Percentiles rank a stretch among this genome's conserved stretches.
Conservation (phyloP, 345 rosid species). For the Aegle marmelos region DNA sequence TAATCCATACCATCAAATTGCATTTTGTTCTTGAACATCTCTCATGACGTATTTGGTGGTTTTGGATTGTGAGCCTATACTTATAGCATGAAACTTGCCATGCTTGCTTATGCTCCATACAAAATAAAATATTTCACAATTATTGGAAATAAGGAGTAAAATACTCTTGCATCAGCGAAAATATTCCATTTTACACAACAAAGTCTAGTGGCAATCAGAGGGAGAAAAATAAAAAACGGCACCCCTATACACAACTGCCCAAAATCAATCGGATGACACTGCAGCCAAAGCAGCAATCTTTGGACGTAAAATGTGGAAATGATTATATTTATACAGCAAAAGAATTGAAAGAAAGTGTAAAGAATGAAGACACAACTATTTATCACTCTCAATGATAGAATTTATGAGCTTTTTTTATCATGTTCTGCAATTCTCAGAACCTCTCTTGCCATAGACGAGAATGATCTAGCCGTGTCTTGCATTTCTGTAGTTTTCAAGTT, state of each 20-base stretch:
- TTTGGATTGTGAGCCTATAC: not conserved
- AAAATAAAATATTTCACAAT: not conserved
- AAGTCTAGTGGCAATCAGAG: not conserved
- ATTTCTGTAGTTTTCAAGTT: constrained; percentile 65
- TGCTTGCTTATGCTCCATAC: not conserved
- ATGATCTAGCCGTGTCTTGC: constrained; percentile 82
- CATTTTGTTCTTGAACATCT: not conserved
- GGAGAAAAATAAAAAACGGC: no score
- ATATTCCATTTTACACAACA: not conserved
- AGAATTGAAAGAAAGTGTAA: not conserved
- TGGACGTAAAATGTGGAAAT: not conserved
- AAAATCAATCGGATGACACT: not conserved
- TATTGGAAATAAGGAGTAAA: not conserved
- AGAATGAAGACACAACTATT: not conserved
- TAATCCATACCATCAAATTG: not conserved
- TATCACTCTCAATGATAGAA: not conserved
- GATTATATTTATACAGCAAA: not conserved
- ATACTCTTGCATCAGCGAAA: no score
- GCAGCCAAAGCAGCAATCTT: not conserved
- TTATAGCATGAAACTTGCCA: not conserved
- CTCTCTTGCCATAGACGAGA: constrained; percentile 84
- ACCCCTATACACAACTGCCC: not conserved
- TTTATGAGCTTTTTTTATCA: constrained; percentile 43
- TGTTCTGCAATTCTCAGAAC: constrained; percentile 62
- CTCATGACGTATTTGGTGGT: not conserved